These are phyloP conservation scores for Tagetes erecta DNA, from an alignment of 129 eudicot species.

Conservation along the genomic window DNA sequence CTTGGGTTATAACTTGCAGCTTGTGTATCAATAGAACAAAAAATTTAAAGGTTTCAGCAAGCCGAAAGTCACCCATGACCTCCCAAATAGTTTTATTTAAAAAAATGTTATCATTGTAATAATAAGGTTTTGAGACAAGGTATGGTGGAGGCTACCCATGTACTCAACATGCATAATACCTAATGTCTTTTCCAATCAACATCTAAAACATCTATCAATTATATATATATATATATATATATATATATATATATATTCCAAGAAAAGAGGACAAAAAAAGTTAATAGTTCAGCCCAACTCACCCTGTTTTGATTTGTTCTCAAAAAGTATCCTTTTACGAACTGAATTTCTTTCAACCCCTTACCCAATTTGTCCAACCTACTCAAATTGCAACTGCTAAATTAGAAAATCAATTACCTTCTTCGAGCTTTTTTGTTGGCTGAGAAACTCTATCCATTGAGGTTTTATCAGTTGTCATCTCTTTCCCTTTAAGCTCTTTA, in stretches of 20 bases:
- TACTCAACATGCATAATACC: neutral
- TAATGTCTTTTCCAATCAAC: neutral
- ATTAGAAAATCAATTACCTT: constrained; percentile 41
- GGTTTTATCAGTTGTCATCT: constrained; percentile 33
- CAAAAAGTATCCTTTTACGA: neutral
- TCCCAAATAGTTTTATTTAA: neutral
- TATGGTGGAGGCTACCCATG: neutral
- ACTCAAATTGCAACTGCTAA: neutral
- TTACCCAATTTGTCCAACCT: neutral
- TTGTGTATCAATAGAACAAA: neutral
- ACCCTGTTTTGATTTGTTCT: neutral
- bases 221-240: too few relatives aligned
- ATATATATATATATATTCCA: neutral
- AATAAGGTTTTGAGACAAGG: neutral
- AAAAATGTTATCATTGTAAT: neutral
- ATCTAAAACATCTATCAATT: neutral
- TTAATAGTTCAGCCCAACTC: neutral
- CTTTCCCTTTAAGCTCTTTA: constrained; percentile 55
- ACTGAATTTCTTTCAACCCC: neutral
- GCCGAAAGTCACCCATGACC: neutral
- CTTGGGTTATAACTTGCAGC: neutral
- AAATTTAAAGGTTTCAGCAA: neutral
- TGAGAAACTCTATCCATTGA: constrained; percentile 48
- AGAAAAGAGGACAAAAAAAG: neutral
- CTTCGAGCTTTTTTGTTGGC: constrained; percentile 56